phyloP scores from a whole-genome alignment of 306 rosid species.

The Glycine latifolia region DNA sequence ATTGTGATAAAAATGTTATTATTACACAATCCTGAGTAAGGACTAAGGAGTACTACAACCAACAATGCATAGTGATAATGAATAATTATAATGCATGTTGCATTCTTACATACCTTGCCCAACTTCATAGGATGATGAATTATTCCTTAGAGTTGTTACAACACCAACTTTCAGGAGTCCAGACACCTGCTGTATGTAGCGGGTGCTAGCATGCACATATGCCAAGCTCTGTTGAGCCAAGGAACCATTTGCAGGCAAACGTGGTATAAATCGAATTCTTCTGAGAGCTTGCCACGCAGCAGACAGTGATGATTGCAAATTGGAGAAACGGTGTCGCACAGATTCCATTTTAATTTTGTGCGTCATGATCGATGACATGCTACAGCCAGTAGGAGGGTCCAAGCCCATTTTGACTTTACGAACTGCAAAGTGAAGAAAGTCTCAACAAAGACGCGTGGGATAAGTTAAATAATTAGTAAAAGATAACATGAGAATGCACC shows the following conservation, averaged over 20 bases:
- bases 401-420: conserved; percentile 84
- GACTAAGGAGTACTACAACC: background rate
- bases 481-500: conserved; percentile 59
- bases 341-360: conserved; percentile 66
- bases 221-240: conserved; percentile 87
- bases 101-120: conserved; percentile 77
- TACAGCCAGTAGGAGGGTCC: conserved; percentile 93
- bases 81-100: conserved; percentile 11
- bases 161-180: conserved; percentile 89
- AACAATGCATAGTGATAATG: conserved; percentile 16
- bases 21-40: background rate
- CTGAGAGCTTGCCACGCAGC: conserved; percentile 87
- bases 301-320: conserved; percentile 69
- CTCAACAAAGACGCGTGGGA: conserved; percentile 32
- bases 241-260: conserved; percentile 82
- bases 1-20: background rate
- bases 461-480: conserved; percentile 37
- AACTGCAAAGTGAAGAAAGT: conserved; percentile 61
- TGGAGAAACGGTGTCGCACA: conserved; percentile 61
- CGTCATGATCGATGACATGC: conserved; percentile 66
- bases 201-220: conserved; percentile 91
- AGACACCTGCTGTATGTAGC: conserved; percentile 89
- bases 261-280: conserved; percentile 68
- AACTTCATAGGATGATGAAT: conserved; percentile 83
- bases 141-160: conserved; percentile 82